Evolutionary conservation across 2,329 filamentous ascomycete species (phyloP).

Genomic region (Chalaropsis ovoidea): DNA sequence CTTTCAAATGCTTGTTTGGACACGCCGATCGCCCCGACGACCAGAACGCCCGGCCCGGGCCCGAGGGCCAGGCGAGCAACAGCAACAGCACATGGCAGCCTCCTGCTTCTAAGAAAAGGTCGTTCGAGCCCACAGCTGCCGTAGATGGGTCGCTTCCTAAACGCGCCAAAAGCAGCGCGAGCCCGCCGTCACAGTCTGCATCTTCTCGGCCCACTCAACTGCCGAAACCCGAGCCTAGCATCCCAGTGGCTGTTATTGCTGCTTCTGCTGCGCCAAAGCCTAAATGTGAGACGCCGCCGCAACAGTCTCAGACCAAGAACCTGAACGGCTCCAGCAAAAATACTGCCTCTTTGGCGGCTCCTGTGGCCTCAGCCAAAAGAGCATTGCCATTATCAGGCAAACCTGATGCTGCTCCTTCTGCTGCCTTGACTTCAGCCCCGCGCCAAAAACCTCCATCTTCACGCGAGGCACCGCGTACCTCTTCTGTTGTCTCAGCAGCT

Average conservation of each 20-base stretch:
- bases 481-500: neutral
- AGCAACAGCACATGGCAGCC: neutral
- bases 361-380: neutral
- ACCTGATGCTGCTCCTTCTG: neutral
- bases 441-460: neutral
- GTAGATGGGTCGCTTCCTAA: conserved; percentile 45
- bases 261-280: neutral
- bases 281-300: neutral
- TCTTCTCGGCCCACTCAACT: neutral
- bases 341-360: neutral
- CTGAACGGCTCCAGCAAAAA: no score
- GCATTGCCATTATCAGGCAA: neutral
- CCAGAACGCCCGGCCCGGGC: conserved; percentile 28
- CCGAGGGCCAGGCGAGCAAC: neutral
- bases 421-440: neutral
- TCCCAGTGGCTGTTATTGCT: neutral
- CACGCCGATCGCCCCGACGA: conserved; percentile 30
- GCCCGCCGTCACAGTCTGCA: neutral
- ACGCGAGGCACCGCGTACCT: neutral
- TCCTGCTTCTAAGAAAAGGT: conserved; percentile 6
- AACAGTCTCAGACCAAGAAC: neutral
- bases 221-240: neutral
- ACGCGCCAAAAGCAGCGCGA: neutral
- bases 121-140: neutral
- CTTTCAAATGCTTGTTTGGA: conserved; percentile 44